Percentiles rank a stretch among this genome's conserved stretches.
Conservation (phyloP, 257 asterid species). For the Rubia yunnanensis region DNA sequence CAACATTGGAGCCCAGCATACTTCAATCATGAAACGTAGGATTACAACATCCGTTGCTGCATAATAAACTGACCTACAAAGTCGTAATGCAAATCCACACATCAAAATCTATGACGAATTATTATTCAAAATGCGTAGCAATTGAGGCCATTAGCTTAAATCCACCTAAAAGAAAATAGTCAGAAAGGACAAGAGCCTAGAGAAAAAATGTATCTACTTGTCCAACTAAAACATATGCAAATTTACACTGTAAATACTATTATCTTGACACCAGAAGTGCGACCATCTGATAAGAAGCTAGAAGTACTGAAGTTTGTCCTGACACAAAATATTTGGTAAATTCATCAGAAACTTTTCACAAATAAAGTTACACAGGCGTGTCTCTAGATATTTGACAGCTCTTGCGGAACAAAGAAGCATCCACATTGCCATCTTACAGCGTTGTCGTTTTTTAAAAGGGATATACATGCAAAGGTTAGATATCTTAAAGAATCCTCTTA, state of each 20-base stretch:
- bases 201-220: neutral
- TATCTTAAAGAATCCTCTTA: neutral
- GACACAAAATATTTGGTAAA: neutral
- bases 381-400: neutral
- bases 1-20: constrained; percentile 99
- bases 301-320: neutral
- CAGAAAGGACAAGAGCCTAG: neutral
- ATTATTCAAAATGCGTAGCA: neutral
- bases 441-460: neutral
- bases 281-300: neutral
- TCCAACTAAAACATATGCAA: neutral
- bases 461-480: neutral
- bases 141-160: neutral
- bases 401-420: neutral
- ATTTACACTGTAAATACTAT: neutral
- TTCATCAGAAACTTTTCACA: neutral
- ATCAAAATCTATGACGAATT: constrained; percentile 15
- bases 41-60: constrained; percentile 93
- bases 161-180: neutral
- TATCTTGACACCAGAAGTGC: neutral
- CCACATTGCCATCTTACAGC: neutral
- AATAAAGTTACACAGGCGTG: neutral
- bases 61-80: constrained; percentile 88
- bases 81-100: constrained; percentile 22
- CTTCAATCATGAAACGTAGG: constrained; percentile 96